A percentile compares a stretch with the other conserved stretches of the same genome.
Evolutionary conservation across 2,329 filamentous ascomycete genomes (phyloP).

Genomic region (Monosporascus sp.): DNA sequence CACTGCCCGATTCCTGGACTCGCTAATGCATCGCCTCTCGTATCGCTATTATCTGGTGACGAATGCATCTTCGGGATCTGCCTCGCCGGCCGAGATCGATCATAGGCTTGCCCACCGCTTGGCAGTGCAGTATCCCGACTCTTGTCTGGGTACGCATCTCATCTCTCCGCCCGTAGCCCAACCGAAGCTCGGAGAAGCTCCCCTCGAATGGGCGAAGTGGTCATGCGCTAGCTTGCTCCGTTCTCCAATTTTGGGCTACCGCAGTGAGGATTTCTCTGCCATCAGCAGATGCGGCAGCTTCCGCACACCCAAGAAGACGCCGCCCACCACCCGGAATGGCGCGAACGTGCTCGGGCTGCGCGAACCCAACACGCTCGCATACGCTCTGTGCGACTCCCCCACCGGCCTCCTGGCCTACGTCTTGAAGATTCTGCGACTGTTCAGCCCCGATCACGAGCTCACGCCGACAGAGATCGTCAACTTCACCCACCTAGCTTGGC

Average conservation of each 20-base stretch:
- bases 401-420: slow-evolving; percentile 52
- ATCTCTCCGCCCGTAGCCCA: slow-evolving; percentile 49
- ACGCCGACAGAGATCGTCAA: slow-evolving; percentile 52
- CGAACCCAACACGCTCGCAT: slow-evolving; percentile 52
- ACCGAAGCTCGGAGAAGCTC: slow-evolving; percentile 40
- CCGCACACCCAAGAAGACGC: slow-evolving; percentile 9
- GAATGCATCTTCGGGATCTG: slow-evolving; percentile 43
- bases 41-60: slow-evolving; percentile 55
- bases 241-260: slow-evolving; percentile 50
- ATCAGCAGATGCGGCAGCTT: slow-evolving; percentile 24
- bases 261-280: slow-evolving; percentile 43
- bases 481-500: slow-evolving; percentile 57
- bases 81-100: slow-evolving; percentile 45
- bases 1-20: slow-evolving; percentile 51
- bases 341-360: slow-evolving; percentile 25
- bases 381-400: slow-evolving; percentile 58
- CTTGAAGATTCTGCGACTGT: slow-evolving; percentile 39
- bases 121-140: slow-evolving; percentile 39
- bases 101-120: slow-evolving; percentile 45
- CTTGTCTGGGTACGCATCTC: slow-evolving; percentile 56
- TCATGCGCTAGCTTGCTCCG: slow-evolving; percentile 45
- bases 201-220: slow-evolving; percentile 50
- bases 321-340: slow-evolving; percentile 19
- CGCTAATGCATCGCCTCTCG: slow-evolving; percentile 54
- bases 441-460: slow-evolving; percentile 36